phyloP scores from a whole-genome alignment of 306 rosid species.

The Biancaea sappan region DNA sequence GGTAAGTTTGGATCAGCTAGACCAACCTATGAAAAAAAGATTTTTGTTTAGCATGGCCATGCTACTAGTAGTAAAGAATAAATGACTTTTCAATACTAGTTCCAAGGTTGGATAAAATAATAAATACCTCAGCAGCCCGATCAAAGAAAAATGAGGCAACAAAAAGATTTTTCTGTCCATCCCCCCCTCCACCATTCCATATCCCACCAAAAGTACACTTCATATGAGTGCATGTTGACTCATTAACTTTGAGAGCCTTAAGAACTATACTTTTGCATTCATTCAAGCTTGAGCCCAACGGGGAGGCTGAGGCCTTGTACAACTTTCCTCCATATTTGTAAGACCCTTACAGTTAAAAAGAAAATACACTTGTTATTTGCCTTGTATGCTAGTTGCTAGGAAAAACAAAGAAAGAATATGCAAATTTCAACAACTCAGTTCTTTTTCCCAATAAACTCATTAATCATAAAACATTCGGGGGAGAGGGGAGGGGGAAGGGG shows the following conservation, averaged over 20 bases:
- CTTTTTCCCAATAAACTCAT: background rate
- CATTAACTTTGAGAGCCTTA: conserved; percentile 74
- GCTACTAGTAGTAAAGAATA: background rate
- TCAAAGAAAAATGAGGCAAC: conserved; percentile 99
- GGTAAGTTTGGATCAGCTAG: conserved; percentile 71
- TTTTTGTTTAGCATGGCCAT: conserved; percentile 24
- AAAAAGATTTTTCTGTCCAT: conserved; percentile 81
- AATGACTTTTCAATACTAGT: background rate
- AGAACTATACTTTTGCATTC: conserved; percentile 64
- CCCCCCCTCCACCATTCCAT: conserved; percentile 97
- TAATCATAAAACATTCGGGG: background rate
- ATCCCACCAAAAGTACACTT: conserved; percentile 89
- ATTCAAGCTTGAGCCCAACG: conserved; percentile 67
- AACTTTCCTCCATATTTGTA: conserved; percentile 69
- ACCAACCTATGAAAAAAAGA: conserved; percentile 61
- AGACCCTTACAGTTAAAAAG: conserved; percentile 43
- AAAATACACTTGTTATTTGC: background rate
- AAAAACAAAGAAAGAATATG: background rate
- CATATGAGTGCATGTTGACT: conserved; percentile 76
- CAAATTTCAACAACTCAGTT: background rate
- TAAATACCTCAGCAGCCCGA: conserved; percentile 86
- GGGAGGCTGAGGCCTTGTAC: conserved; percentile 55
- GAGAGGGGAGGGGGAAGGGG: background rate
- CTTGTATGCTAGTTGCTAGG: background rate
- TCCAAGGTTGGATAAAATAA: conserved; percentile 13